Evolutionary conservation across 352 stramenopile genomes (phyloP).

Genomic region (Phytophthora palmivora): DNA sequence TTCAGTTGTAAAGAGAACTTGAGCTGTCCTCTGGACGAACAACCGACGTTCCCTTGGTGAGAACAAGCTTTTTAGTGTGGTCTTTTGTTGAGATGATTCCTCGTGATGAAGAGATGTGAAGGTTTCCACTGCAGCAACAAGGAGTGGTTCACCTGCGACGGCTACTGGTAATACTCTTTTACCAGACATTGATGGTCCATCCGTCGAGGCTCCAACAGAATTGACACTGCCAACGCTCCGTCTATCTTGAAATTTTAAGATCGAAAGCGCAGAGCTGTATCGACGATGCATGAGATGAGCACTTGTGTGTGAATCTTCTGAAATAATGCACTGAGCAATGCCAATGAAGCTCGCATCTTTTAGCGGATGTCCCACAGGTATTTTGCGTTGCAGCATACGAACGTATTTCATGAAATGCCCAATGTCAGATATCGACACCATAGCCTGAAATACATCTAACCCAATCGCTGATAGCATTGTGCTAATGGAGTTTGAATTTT

Average conservation of each 20-base stretch:
- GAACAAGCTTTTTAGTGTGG: slow-evolving; percentile 4
- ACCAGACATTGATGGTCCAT: not conserved
- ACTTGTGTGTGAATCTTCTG: not conserved
- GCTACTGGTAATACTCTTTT: slow-evolving; percentile 9
- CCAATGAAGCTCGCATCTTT: slow-evolving; percentile 5
- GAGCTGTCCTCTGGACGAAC: slow-evolving; percentile 10
- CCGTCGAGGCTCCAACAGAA: slow-evolving; percentile 1
- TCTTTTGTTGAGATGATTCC: not conserved
- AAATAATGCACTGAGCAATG: slow-evolving; percentile 10
- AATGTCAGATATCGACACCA: slow-evolving; percentile 6
- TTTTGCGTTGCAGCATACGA: slow-evolving; percentile 2
- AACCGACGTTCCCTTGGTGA: slow-evolving; percentile 8
- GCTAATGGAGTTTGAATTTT: slow-evolving; percentile 7
- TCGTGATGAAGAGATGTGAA: slow-evolving; percentile 11
- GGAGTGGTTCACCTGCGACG: not conserved
- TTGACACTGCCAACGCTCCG: not conserved
- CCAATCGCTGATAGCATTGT: slow-evolving; percentile 4
- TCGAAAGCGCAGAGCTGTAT: slow-evolving; percentile 1
- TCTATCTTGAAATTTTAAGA: slow-evolving; percentile 5
- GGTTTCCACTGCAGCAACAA: slow-evolving; percentile 4
- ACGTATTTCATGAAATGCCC: slow-evolving; percentile 7
- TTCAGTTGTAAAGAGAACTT: slow-evolving; percentile 9
- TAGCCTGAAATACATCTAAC: slow-evolving; percentile 1
- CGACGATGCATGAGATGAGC: slow-evolving; percentile 2
- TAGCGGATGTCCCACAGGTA: slow-evolving; percentile 1